These are phyloP conservation scores for Plantago major DNA, from an alignment of 257 asterid genomes.

Conservation along the genomic window DNA sequence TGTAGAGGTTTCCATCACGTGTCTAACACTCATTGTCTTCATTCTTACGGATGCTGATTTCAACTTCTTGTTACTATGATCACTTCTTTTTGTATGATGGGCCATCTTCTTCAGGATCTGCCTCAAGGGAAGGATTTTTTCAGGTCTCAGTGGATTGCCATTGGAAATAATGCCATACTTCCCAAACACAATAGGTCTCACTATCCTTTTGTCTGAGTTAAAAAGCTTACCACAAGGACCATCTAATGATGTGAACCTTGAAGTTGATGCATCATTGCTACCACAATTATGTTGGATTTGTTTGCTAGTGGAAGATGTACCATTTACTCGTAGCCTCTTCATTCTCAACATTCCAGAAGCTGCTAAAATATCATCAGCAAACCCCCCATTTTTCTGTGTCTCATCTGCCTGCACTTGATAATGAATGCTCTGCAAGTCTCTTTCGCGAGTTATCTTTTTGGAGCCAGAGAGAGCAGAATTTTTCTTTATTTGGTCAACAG, in stretches of 20 bases:
- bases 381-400: slow-evolving; percentile 19
- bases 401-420: slow-evolving; percentile 27
- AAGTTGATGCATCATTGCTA: slow-evolving; percentile 27
- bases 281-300: slow-evolving; percentile 21
- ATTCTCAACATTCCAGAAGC: slow-evolving; percentile 25
- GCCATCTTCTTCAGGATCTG: slow-evolving; percentile 28
- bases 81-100: slow-evolving; percentile 19
- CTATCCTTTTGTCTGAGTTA: slow-evolving; percentile 24
- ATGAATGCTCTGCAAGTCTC: slow-evolving; percentile 20
- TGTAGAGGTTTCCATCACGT: slow-evolving; percentile 19
- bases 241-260: slow-evolving; percentile 24
- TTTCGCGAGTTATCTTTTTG: slow-evolving; percentile 18
- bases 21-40: slow-evolving; percentile 27
- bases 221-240: slow-evolving; percentile 19
- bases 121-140: slow-evolving; percentile 40
- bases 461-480: slow-evolving; percentile 25
- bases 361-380: slow-evolving; percentile 15
- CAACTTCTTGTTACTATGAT: slow-evolving; percentile 17
- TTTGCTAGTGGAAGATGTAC: slow-evolving; percentile 22
- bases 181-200: slow-evolving; percentile 45
- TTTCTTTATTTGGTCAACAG: slow-evolving; percentile 24
- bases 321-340: slow-evolving; percentile 33
- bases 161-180: slow-evolving; percentile 59
- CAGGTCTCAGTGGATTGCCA: slow-evolving; percentile 37
- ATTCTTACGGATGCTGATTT: slow-evolving; percentile 22